Base-by-base conservation (phyloP, 129 eudicot species). In the Solidago caesia region DNA sequence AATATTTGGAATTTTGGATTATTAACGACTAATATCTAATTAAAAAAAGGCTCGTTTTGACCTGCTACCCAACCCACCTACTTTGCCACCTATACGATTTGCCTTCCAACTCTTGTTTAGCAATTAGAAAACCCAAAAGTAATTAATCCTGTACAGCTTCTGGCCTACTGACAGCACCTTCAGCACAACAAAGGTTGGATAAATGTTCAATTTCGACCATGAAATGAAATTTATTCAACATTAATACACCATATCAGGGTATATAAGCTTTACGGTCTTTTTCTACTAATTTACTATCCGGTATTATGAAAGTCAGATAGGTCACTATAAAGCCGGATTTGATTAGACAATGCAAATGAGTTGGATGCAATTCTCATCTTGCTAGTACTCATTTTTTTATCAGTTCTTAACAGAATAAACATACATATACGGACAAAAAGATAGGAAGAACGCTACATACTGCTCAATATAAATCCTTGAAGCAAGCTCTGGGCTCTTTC, bases 401-500 rank as follows among this genome's bases (percentile, higher is more conserved):
- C 21, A 27, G 45, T 29, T 8, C 16, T 27, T 43, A 27, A 1
- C 8, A 26, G 3, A 1, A 10, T 45, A 44, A 73, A 67, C 53
- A 69, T 21, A 65, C 39, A 47, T 14, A 58, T 67, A 51, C 14
- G 26, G 4, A 67, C 7, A 48, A 25, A 51, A 44, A 25, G 26
- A 74, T 16, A 14, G 69, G 55, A 69, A 64, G 42, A 78, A 55
- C 10, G 66, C 14, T 67, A 82, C 84, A 74, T 84, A 94, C 99
- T 86, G 87, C 97, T 94, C 84, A 91, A 87, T 66, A 94, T 86
- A 75, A 94, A 94, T 70, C 99, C 99, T 82, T 94, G 97, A 81
- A 94, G 97, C 88, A 94, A 88, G 82, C 96, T 94, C 84, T 94
- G 97, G 73, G 99, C 99, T 87, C 89, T 87, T 83, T 94, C 99